These are phyloP conservation scores for Phytophthora macrochlamydospora DNA, from an alignment of 352 stramenopile genomes.

Conservation along the genomic window DNA sequence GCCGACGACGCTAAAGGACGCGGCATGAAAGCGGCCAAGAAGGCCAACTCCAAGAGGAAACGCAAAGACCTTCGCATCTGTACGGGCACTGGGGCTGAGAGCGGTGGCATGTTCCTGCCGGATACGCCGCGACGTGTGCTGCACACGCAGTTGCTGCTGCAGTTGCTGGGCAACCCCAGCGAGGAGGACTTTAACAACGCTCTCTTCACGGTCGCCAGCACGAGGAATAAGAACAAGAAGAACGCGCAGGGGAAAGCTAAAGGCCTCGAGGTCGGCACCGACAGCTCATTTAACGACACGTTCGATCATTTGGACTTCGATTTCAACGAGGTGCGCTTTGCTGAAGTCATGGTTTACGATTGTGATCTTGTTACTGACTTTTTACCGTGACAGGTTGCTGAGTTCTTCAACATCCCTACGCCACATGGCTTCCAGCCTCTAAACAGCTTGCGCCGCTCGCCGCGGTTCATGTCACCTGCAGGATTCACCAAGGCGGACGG, in stretches of 20 bases:
- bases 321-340: conserved; percentile 69
- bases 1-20: conserved; percentile 29
- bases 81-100: conserved; percentile 49
- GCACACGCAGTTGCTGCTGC: conserved; percentile 82
- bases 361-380: neutral
- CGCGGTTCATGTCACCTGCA: conserved; percentile 69
- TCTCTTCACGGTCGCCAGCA: conserved; percentile 32
- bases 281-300: conserved; percentile 50
- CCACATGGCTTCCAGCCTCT: conserved; percentile 62
- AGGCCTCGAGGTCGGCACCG: conserved; percentile 17
- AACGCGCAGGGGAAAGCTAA: conserved; percentile 34
- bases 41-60: conserved; percentile 76
- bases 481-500: conserved; percentile 74
- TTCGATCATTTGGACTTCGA: conserved; percentile 89
- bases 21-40: conserved; percentile 46
- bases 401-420: conserved; percentile 83
- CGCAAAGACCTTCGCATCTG: conserved; percentile 86
- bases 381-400: conserved; percentile 68
- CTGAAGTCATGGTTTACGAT: neutral
- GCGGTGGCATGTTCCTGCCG: conserved; percentile 73
- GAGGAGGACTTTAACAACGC: conserved; percentile 44
- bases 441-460: conserved; percentile 76
- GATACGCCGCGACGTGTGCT: conserved; percentile 76
- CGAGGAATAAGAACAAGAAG: conserved; percentile 71
- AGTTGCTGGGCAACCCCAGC: conserved; percentile 61